Percentiles rank a stretch among this genome's conserved stretches.
Evolutionary conservation across 306 rosid genomes (phyloP).

Genomic region (Glycine latifolia): DNA sequence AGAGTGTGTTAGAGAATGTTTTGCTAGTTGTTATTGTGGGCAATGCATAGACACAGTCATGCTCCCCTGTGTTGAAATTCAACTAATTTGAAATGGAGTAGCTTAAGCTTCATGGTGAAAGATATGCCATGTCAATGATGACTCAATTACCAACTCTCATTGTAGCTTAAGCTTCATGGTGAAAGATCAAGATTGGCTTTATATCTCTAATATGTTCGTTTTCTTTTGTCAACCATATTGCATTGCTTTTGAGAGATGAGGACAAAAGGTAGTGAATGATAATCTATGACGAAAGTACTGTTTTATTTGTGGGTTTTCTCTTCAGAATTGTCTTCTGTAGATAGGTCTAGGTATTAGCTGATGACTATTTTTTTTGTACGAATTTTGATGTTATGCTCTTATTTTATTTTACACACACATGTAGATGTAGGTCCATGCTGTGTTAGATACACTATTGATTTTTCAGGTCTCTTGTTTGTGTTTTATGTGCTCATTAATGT

Average conservation of each 20-base stretch:
- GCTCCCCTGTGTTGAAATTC: no score
- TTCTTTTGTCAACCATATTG: slow-evolving; percentile 13
- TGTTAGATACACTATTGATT: neutral
- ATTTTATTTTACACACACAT: neutral
- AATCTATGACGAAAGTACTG: neutral
- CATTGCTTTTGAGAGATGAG: slow-evolving; percentile 4
- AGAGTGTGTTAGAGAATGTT: no score
- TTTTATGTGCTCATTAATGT: slow-evolving; percentile 19
- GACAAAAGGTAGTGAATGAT: neutral
- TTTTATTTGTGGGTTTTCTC: neutral
- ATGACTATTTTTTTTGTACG: neutral
- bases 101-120: no score
- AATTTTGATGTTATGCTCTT: neutral
- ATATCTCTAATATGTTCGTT: neutral
- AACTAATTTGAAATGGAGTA: no score
- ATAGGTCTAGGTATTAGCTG: neutral
- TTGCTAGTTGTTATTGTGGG: no score
- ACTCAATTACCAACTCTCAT: neutral
- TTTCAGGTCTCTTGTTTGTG: neutral
- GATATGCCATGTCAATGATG: slow-evolving; percentile 23
- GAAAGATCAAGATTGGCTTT: slow-evolving; percentile 4
- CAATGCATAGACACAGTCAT: no score
- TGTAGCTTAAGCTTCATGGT: slow-evolving; percentile 10
- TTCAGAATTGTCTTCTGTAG: neutral
- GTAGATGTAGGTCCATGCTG: slow-evolving; percentile 12